Evolutionary conservation across 2,329 filamentous ascomycete species (phyloP).

Genomic region (Cordyceps tenuipes): DNA sequence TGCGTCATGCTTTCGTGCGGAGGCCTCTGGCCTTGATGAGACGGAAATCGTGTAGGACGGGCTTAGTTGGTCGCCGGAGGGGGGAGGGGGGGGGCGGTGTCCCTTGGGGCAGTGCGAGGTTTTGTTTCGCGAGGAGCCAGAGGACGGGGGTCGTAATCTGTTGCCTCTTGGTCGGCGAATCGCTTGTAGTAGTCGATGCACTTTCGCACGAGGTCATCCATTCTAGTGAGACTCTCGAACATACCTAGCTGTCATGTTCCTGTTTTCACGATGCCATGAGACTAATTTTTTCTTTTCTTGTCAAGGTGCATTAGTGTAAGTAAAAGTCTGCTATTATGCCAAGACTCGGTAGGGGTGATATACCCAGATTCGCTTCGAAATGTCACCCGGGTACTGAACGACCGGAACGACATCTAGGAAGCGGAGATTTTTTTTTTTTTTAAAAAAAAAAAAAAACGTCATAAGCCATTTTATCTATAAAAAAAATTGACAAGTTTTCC

Average conservation of each 20-base stretch:
- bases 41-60: neutral
- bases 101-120: neutral
- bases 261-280: neutral
- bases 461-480: neutral
- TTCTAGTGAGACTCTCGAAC: neutral
- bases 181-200: neutral
- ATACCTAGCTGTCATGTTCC: neutral
- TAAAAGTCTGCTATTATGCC: too few species aligned
- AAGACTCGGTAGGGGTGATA: too few species aligned
- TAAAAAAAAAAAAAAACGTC: neutral
- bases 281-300: neutral
- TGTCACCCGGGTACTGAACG: neutral
- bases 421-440: neutral
- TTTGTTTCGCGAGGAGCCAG: neutral
- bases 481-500: neutral
- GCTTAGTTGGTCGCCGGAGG: neutral
- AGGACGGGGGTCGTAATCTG: neutral
- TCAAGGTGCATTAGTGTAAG: neutral
- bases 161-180: neutral
- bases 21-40: constrained; percentile 17
- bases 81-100: neutral
- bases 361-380: neutral
- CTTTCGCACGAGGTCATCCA: neutral
- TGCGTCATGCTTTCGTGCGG: constrained; percentile 19
- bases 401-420: neutral